Conservation (phyloP, 176 grass and related monocot species). For the Juncus inflexus region DNA sequence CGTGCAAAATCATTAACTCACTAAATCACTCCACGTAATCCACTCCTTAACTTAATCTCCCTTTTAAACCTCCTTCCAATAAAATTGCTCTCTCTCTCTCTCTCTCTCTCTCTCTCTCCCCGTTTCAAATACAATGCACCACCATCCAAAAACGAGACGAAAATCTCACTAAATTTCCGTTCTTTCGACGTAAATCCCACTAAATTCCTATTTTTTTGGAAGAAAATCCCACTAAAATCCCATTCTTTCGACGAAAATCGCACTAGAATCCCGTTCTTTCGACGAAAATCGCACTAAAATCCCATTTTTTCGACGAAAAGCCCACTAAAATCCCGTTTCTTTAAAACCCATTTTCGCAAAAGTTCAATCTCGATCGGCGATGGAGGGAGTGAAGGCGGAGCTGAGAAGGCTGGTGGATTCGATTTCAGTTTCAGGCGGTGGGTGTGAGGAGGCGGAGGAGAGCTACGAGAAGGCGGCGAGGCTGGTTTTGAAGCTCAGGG, state of each 20-base stretch:
- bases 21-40: slow-evolving; percentile 17
- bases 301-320: not conserved
- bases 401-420: slow-evolving; percentile 38
- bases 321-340: not conserved
- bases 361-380: not conserved
- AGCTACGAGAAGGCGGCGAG: slow-evolving; percentile 49
- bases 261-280: not conserved
- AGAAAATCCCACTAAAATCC: slow-evolving; percentile 3
- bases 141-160: not conserved
- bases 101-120: not conserved
- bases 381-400: slow-evolving; percentile 35
- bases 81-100: slow-evolving; percentile 11
- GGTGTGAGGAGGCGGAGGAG: slow-evolving; percentile 25
- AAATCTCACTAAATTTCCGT: not conserved
- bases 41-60: not conserved
- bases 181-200: too few relatives aligned
- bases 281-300: too few relatives aligned
- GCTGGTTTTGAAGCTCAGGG: slow-evolving; percentile 44
- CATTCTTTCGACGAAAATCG: not conserved
- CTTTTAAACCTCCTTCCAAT: slow-evolving; percentile 10
- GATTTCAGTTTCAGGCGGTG: slow-evolving; percentile 28
- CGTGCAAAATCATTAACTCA: slow-evolving; percentile 5
- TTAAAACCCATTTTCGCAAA: not conserved
- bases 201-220: not conserved
- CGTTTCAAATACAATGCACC: not conserved